Evolutionary conservation across 2,329 filamentous ascomycete species (phyloP).

Genomic region (Colletotrichum theobromicola): DNA sequence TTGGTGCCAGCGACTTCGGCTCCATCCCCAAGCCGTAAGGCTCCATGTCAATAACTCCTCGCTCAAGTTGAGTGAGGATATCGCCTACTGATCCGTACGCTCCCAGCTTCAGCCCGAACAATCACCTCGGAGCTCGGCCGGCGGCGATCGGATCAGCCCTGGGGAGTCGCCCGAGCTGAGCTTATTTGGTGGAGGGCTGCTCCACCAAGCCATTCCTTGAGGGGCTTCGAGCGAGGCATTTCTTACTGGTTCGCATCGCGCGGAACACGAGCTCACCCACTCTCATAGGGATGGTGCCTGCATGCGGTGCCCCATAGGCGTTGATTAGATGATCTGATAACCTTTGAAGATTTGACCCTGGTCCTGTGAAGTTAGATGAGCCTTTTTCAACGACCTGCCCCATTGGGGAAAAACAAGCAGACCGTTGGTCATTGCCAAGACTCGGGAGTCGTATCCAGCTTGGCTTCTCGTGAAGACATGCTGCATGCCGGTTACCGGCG

Average conservation of each 20-base stretch:
- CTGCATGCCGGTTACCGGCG: conserved; percentile 1
- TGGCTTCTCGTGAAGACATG: not conserved
- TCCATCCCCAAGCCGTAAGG: too few species aligned
- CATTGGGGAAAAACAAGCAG: not conserved
- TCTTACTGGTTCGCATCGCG: not conserved
- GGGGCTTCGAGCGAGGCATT: not conserved
- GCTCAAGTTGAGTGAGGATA: not conserved
- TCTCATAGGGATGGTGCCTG: not conserved
- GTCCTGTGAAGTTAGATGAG: not conserved
- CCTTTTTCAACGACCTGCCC: conserved; percentile 5
- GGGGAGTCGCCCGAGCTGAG: not conserved
- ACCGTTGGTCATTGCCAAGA: not conserved
- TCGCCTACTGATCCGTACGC: not conserved
- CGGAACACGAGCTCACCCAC: not conserved
- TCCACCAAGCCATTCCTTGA: not conserved
- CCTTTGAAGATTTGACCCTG: not conserved
- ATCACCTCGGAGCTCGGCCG: not conserved
- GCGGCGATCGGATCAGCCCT: not conserved
- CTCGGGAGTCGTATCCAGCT: not conserved
- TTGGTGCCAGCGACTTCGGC: too few species aligned
- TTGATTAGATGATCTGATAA: conserved; percentile 20
- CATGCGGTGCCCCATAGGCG: not conserved
- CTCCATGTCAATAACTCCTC: too few species aligned
- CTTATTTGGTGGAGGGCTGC: not conserved
- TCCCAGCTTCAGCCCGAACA: not conserved